Conservation (phyloP, 2,329 filamentous ascomycete genomes). For the Chaetomiaceae sp. region DNA sequence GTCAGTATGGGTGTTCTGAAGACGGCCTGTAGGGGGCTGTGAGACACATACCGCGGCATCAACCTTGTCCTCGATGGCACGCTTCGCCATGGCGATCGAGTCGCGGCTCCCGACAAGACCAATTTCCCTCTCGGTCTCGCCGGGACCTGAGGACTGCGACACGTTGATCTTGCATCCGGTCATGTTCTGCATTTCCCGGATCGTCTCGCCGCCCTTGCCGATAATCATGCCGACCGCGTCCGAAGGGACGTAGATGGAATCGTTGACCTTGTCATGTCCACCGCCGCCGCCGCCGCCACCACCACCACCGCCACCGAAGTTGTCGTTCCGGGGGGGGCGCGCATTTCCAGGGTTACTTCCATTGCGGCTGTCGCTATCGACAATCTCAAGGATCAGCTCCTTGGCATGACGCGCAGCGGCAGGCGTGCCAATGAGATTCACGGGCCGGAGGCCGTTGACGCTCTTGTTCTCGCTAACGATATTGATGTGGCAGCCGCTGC, state of each 20-base stretch:
- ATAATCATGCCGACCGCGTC: slow-evolving; percentile 97
- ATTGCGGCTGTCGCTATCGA: slow-evolving; percentile 78
- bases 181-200: slow-evolving; percentile 84
- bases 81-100: slow-evolving; percentile 75
- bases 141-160: slow-evolving; percentile 70
- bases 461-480: slow-evolving; percentile 93
- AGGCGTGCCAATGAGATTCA: slow-evolving; percentile 80
- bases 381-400: slow-evolving; percentile 87
- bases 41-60: slow-evolving; percentile 69
- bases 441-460: slow-evolving; percentile 80
- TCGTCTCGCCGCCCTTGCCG: slow-evolving; percentile 88
- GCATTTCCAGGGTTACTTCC: slow-evolving; percentile 22
- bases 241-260: slow-evolving; percentile 79
- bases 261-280: slow-evolving; percentile 65
- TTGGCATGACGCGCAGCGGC: slow-evolving; percentile 73
- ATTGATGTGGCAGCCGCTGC: slow-evolving; percentile 91
- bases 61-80: slow-evolving; percentile 85
- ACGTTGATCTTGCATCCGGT: slow-evolving; percentile 96
- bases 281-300: slow-evolving; percentile 30
- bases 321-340: slow-evolving; percentile 29
- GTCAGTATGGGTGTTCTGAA: slow-evolving; percentile 5
- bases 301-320: slow-evolving; percentile 24
- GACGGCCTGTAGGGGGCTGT: not conserved
- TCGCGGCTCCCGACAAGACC: slow-evolving; percentile 74
- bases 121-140: slow-evolving; percentile 79